phyloP scores from a whole-genome alignment of 2,329 filamentous ascomycete genomes.

The Lizonia empirigonia region DNA sequence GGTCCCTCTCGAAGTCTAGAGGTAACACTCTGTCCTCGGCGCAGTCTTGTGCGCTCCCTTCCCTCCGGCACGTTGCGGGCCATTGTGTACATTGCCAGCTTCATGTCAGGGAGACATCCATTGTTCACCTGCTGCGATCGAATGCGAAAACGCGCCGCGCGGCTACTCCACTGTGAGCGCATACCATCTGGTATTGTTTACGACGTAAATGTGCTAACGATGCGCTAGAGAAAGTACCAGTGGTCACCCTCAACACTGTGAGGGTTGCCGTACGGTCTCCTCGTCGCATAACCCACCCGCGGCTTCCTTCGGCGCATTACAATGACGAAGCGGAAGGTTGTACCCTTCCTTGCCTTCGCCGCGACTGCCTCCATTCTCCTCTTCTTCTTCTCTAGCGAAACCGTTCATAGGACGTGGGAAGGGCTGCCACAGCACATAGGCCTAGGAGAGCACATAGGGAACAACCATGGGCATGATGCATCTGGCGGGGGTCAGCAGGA shows the following conservation, averaged over 20 bases:
- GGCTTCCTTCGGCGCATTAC: neutral
- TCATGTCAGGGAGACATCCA: neutral
- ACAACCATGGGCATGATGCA: conserved; percentile 18
- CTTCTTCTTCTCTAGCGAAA: conserved; percentile 48
- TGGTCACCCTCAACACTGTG: neutral
- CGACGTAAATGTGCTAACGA: neutral
- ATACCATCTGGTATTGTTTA: neutral
- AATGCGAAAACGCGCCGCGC: conserved; percentile 6
- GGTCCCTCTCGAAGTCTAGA: conserved; percentile 1
- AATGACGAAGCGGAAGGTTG: conserved; percentile 38
- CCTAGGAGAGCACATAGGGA: conserved; percentile 44
- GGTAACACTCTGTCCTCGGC: conserved; percentile 2
- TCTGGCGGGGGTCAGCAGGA: conserved; percentile 24
- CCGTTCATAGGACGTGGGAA: conserved; percentile 44
- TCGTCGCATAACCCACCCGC: neutral
- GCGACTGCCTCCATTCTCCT: conserved; percentile 44
- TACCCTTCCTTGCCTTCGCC: conserved; percentile 40
- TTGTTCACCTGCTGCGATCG: conserved; percentile 6
- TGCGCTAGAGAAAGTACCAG: neutral
- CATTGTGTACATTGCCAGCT: neutral
- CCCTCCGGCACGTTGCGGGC: neutral
- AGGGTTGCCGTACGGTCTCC: neutral
- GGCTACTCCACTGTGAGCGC: conserved; percentile 13
- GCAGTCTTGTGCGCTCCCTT: conserved; percentile 1
- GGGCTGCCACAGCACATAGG: conserved; percentile 50